Conservation (phyloP, 1,139 yeast species). For the Saccharomyces hybrid region DNA sequence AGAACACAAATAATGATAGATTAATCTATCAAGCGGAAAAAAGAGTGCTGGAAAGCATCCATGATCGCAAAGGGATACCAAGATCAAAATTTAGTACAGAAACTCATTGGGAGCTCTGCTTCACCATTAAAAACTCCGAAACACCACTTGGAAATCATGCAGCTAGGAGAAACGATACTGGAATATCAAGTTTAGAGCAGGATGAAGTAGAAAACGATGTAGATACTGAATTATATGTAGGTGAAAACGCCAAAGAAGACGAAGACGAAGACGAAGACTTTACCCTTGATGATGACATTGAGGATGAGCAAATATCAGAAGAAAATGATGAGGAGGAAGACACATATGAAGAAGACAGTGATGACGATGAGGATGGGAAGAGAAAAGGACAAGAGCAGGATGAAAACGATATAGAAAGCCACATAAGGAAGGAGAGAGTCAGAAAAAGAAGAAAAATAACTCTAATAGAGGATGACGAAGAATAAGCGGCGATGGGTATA, state of each 20-base stretch:
- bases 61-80: not conserved
- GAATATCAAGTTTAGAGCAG: not conserved
- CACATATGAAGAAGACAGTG: constrained; percentile 14
- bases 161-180: not conserved
- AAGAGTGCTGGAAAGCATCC: not conserved
- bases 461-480: not conserved
- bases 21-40: not conserved
- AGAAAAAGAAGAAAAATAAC: not conserved
- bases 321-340: not conserved
- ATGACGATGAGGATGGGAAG: constrained; percentile 14
- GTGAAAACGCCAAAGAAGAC: not conserved
- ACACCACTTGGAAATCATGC: not conserved
- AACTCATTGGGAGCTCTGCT: not conserved
- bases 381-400: constrained; percentile 18
- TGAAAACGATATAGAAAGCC: constrained; percentile 11
- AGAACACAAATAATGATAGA: not conserved
- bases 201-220: not conserved
- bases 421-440: constrained; percentile 9
- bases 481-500: not conserved
- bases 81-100: not conserved
- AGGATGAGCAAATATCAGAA: not conserved
- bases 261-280: not conserved
- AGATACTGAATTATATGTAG: not conserved
- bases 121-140: not conserved
- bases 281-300: not conserved